Evolutionary conservation across 2,329 filamentous ascomycete species (phyloP).

Genomic region (Beauveria medogensis): DNA sequence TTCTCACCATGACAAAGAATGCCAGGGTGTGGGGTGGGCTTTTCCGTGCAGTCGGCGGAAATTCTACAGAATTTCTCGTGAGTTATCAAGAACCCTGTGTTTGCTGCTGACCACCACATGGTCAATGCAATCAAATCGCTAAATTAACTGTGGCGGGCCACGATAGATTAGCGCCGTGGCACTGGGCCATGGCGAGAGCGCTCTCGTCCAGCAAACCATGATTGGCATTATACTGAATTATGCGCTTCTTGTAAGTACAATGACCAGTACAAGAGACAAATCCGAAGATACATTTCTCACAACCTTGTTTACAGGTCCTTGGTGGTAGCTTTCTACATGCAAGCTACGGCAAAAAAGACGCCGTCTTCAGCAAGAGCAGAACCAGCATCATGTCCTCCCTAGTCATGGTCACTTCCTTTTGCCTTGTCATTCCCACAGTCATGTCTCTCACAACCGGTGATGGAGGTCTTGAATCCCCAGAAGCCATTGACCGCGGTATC

Average conservation of each 20-base stretch:
- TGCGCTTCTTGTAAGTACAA: slow-evolving; percentile 3
- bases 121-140: neutral
- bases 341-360: slow-evolving; percentile 14
- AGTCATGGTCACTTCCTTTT: slow-evolving; percentile 14
- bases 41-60: slow-evolving; percentile 12
- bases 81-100: neutral
- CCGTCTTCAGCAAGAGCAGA: slow-evolving; percentile 12
- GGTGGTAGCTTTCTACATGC: slow-evolving; percentile 14
- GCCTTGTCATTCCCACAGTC: slow-evolving; percentile 14
- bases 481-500: slow-evolving; percentile 6
- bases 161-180: slow-evolving; percentile 5
- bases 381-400: slow-evolving; percentile 15
- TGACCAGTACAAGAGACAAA: neutral
- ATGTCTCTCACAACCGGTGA: slow-evolving; percentile 9
- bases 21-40: slow-evolving; percentile 9
- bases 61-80: slow-evolving; percentile 13
- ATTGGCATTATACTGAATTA: slow-evolving; percentile 15
- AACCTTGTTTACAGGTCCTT: slow-evolving; percentile 8
- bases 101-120: no score
- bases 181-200: neutral
- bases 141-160: neutral
- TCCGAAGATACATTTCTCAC: neutral
- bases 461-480: neutral
- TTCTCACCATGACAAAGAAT: slow-evolving; percentile 10
- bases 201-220: slow-evolving; percentile 12